Conservation (phyloP, 441 rosid genomes). For the Corymbia calophylla region DNA sequence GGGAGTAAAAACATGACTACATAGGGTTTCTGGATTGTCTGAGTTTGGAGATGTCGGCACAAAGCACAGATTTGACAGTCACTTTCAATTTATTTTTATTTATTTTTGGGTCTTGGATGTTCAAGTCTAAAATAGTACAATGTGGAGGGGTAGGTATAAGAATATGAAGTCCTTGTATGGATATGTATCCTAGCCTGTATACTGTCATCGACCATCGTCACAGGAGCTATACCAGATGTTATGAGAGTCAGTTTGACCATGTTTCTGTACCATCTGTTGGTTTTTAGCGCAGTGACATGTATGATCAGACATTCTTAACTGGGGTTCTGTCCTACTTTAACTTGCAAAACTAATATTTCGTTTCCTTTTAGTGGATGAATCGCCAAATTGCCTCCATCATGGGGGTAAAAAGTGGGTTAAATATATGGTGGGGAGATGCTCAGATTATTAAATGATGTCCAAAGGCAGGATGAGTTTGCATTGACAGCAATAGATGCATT, state of each 20-base stretch:
- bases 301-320: background rate
- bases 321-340: background rate
- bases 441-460: background rate
- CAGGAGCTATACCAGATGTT: background rate
- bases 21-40: background rate
- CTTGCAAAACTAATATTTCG: background rate
- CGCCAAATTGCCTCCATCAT: background rate
- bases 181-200: background rate
- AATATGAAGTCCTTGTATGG: background rate
- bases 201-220: background rate
- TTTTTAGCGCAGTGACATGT: background rate
- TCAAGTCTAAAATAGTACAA: background rate
- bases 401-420: background rate
- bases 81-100: background rate
- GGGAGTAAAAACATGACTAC: background rate
- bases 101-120: fast-evolving
- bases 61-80: background rate
- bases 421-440: background rate
- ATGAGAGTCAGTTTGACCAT: background rate
- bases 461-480: background rate
- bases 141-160: background rate
- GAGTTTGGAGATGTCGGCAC: background rate
- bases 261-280: background rate
- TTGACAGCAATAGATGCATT: background rate
- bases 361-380: background rate